Evolutionary conservation across 768 basidiomycete genomes (phyloP).

Genomic region (Boletus subcaerulescens): DNA sequence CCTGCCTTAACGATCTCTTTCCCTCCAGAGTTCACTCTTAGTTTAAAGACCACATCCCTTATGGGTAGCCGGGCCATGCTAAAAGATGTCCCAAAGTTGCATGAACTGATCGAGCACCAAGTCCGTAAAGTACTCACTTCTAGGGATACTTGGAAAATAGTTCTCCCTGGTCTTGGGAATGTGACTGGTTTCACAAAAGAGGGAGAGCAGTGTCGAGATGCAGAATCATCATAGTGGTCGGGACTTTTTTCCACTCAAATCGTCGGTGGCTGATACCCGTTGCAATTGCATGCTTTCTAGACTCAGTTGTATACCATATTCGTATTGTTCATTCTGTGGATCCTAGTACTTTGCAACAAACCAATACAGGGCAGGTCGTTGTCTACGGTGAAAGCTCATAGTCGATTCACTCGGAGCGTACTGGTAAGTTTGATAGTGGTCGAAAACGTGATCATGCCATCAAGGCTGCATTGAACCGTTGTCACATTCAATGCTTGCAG

Average conservation of each 20-base stretch:
- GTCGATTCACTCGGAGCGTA: conserved; percentile 40
- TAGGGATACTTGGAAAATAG: conserved; percentile 63
- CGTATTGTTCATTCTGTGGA: neutral
- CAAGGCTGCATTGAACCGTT: too few species aligned
- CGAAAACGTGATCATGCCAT: conserved; percentile 16
- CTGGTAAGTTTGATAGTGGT: conserved; percentile 31
- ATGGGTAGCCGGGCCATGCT: conserved; percentile 97
- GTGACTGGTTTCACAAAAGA: conserved; percentile 25
- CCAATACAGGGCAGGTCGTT: neutral
- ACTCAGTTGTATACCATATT: conserved; percentile 3
- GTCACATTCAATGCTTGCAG: too few species aligned
- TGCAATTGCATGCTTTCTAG: conserved; percentile 4
- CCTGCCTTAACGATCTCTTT: conserved; percentile 71
- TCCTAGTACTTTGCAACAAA: neutral
- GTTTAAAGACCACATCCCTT: conserved; percentile 84
- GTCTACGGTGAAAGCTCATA: conserved; percentile 32
- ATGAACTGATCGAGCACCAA: conserved; percentile 89
- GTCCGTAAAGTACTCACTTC: conserved; percentile 62
- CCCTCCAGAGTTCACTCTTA: conserved; percentile 82
- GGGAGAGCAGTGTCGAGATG: conserved; percentile 22
- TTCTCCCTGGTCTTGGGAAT: conserved; percentile 59
- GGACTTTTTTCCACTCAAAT: neutral
- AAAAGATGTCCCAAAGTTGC: conserved; percentile 94
- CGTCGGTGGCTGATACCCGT: neutral
- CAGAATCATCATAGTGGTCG: conserved; percentile 1